Base-by-base conservation (phyloP, 441 rosid genomes). In the Pelargonium myrrhifolium region DNA sequence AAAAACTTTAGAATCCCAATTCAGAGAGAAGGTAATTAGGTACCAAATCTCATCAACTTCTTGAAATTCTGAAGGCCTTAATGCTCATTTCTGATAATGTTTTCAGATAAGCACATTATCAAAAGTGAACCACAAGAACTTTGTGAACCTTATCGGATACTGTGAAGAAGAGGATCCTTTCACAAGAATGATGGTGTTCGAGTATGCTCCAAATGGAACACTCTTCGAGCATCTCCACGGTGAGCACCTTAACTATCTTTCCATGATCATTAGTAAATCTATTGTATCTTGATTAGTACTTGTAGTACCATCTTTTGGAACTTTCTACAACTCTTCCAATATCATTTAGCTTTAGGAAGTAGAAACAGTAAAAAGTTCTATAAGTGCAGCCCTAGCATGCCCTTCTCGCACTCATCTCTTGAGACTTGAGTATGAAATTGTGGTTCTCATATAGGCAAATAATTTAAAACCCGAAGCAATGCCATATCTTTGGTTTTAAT, bases 171-270 rank as follows among this genome's bases (percentile, higher is more conserved):
- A 91, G 40, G 80, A 81, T 71, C 96, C 97, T 65, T 92, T 94
- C 82, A 80, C 87, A 3, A 83, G 97, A 78, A 89, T 89, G 96
- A 83, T 94, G 84, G 90, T 94, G 72, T 94, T 89, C 42, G 98
- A 94, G 80, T 94, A 94, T 72, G 94, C 98, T 65, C 93, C 98
- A 24, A 94, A 88, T 70, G 99, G 99, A 76, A 87, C 90, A 4
- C 93, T 94, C 71, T 92, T 83, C 43, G 99, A 94, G 81, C 98
- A 95, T 84, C 82, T 95, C 65, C 95, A 95, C 66, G 62, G 99
- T 95, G 63, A 89, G 96, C 78, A 39, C 64, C 66, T 49, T 35
- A n/a, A 22, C 53, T 63, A 64, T 56, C 60, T 55, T 55, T 10
- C 14, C 60, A 9, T 55, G 60, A 20, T 55, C 9, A 55, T 55